phyloP scores from a whole-genome alignment of 257 asterid species.

The Phtheirospermum japonicum region DNA sequence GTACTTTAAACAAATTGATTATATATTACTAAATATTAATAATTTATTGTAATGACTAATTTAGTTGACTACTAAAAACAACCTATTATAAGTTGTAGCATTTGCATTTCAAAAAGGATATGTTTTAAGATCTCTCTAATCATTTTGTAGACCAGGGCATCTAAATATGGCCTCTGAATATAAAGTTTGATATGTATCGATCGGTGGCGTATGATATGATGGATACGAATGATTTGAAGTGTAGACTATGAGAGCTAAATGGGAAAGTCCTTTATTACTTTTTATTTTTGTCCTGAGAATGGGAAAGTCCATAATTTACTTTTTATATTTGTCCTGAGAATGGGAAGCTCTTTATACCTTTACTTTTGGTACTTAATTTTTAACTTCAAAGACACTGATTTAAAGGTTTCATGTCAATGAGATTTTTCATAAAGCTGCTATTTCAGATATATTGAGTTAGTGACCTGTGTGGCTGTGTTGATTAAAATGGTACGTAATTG shows the following conservation, averaged over 20 bases:
- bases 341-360: too few relatives aligned
- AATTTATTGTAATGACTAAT: neutral
- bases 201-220: conserved; percentile 31
- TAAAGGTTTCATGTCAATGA: too few relatives aligned
- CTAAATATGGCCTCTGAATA: conserved; percentile 10
- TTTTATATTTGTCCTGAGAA: too few relatives aligned
- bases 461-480: too few relatives aligned
- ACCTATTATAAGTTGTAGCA: neutral
- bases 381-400: too few relatives aligned
- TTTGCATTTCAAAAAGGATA: neutral
- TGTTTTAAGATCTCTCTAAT: conserved; percentile 27
- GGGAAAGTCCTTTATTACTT: neutral
- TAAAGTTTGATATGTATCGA: conserved; percentile 8
- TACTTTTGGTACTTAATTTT: too few relatives aligned
- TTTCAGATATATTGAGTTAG: too few relatives aligned
- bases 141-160: conserved; percentile 30
- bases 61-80: neutral
- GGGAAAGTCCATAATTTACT: neutral
- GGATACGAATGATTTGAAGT: conserved; percentile 31
- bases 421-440: too few relatives aligned
- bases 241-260: conserved; percentile 29
- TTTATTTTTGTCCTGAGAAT: conserved; percentile 14
- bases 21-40: too few relatives aligned
- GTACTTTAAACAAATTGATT: too few relatives aligned
- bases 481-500: too few relatives aligned